Percentiles rank a stretch among this genome's conserved stretches.
These are phyloP conservation scores for Cordia subcordata DNA, from an alignment of 257 asterid genomes.

Conservation along the genomic window DNA sequence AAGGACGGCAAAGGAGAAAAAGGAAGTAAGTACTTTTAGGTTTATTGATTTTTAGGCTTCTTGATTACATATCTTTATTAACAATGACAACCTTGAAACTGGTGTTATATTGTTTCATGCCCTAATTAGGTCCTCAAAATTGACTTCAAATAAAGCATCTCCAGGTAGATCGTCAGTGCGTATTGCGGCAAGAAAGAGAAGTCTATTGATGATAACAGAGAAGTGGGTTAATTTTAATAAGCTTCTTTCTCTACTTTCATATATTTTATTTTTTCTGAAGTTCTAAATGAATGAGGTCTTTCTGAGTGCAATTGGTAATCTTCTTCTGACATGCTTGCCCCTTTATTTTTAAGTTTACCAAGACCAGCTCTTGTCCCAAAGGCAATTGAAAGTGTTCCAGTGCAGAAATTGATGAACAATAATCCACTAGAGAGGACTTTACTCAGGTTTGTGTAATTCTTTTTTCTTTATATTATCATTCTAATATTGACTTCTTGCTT, in stretches of 20 bases:
- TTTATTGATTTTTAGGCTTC: slow-evolving; percentile 12
- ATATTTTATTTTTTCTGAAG: slow-evolving; percentile 8
- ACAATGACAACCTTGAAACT: background rate
- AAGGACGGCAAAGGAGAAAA: slow-evolving; percentile 67
- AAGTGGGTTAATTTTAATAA: slow-evolving; percentile 34
- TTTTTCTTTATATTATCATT: slow-evolving; percentile 7
- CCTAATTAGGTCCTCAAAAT: slow-evolving; percentile 50
- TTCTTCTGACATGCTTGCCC: slow-evolving; percentile 21
- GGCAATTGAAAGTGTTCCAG: slow-evolving; percentile 35
- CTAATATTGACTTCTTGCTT: slow-evolving; percentile 8
- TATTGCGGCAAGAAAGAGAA: slow-evolving; percentile 39
- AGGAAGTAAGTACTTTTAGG: slow-evolving; percentile 53
- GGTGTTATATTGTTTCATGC: slow-evolving; percentile 10
- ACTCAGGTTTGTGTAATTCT: slow-evolving; percentile 54
- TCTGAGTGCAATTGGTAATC: background rate
- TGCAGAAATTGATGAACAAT: slow-evolving; percentile 26
- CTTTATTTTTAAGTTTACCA: slow-evolving; percentile 37
- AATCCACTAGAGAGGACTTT: slow-evolving; percentile 36
- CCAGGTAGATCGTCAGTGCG: slow-evolving; percentile 33
- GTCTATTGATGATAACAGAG: slow-evolving; percentile 35
- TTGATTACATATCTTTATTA: slow-evolving; percentile 7
- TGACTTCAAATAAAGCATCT: slow-evolving; percentile 28
- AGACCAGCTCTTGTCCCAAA: slow-evolving; percentile 28
- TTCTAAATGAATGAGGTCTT: background rate
- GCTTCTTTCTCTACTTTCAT: slow-evolving; percentile 17